Percentiles rank a stretch among this genome's conserved stretches.
phyloP scores from a whole-genome alignment of 805 yeast species.

The Priceomyces fermenticarens region DNA sequence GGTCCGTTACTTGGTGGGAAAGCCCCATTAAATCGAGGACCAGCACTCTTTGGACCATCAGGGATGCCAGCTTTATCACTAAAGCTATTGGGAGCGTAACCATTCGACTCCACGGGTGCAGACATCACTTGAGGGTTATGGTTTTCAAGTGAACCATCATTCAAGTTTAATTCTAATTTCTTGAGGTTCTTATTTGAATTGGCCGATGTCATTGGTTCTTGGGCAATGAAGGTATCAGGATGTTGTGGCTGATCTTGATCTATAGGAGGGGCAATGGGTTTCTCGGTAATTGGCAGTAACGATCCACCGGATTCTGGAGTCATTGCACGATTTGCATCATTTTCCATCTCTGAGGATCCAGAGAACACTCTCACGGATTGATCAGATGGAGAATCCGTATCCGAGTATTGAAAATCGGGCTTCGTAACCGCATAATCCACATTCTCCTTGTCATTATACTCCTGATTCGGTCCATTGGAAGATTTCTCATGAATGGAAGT shows the following conservation, averaged over 20 bases:
- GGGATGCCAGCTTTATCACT: no score
- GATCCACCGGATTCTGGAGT: not conserved
- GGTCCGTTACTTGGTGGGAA: no score
- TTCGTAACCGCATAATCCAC: not conserved
- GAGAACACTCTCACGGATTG: constrained; percentile 3
- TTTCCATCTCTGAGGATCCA: not conserved
- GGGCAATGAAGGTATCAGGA: not conserved
- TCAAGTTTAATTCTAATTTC: constrained; percentile 1
- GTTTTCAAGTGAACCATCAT: not conserved
- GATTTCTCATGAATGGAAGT: not conserved
- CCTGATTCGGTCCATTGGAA: not conserved
- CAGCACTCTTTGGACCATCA: no score
- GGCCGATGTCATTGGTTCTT: not conserved
- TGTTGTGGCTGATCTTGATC: not conserved
- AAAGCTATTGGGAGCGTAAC: no score
- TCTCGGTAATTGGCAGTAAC: no score
- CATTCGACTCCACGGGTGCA: no score
- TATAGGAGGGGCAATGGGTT: no score
- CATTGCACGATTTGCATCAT: constrained; percentile 1
- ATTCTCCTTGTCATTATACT: not conserved
- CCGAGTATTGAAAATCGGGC: not conserved
- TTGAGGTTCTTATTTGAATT: not conserved
- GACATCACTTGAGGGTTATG: no score
- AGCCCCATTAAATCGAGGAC: no score
- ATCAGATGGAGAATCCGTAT: constrained; percentile 1